Evolutionary conservation across 768 basidiomycete genomes (phyloP).

Genomic region (Phlegmacium glaucopus): DNA sequence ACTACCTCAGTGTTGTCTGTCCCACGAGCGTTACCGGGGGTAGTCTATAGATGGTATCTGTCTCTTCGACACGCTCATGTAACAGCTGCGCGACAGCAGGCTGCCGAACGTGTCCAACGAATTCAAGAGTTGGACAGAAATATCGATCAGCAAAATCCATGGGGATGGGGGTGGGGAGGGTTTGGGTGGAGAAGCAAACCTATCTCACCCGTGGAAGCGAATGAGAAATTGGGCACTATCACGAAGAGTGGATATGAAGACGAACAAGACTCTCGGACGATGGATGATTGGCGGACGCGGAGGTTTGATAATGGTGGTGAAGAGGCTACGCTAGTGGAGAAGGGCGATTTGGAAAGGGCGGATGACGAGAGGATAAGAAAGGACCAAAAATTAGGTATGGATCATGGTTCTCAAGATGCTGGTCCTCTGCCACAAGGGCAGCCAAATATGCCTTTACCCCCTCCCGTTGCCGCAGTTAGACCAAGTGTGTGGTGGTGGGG

Average conservation of each 20-base stretch:
- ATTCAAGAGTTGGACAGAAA: constrained; percentile 56
- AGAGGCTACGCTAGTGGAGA: too few species aligned
- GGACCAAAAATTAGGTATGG: background rate
- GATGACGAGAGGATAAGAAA: background rate
- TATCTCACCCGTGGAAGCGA: background rate
- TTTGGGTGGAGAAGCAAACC: constrained; percentile 41
- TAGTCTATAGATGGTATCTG: constrained; percentile 53
- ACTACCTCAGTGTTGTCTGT: constrained; percentile 17
- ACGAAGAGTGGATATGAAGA: background rate
- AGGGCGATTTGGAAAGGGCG: too few species aligned
- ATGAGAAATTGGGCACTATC: constrained; percentile 11
- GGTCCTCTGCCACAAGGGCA: background rate
- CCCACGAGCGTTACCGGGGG: constrained; percentile 34
- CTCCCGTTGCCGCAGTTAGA: constrained; percentile 7
- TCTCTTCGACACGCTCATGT: constrained; percentile 68
- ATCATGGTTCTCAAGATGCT: constrained; percentile 2
- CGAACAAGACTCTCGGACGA: background rate
- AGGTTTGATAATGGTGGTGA: too few species aligned
- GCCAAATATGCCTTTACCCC: constrained; percentile 4
- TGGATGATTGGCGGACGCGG: too few species aligned
- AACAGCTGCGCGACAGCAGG: constrained; percentile 66
- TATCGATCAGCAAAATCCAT: constrained; percentile 22
- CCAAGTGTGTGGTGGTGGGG: constrained; percentile 74
- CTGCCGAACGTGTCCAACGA: constrained; percentile 62
- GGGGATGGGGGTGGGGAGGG: constrained; percentile 74